A percentile compares a stretch with the other conserved stretches of the same genome.
Conservation (phyloP, 345 rosid species). For the Syzygium aromaticum region DNA sequence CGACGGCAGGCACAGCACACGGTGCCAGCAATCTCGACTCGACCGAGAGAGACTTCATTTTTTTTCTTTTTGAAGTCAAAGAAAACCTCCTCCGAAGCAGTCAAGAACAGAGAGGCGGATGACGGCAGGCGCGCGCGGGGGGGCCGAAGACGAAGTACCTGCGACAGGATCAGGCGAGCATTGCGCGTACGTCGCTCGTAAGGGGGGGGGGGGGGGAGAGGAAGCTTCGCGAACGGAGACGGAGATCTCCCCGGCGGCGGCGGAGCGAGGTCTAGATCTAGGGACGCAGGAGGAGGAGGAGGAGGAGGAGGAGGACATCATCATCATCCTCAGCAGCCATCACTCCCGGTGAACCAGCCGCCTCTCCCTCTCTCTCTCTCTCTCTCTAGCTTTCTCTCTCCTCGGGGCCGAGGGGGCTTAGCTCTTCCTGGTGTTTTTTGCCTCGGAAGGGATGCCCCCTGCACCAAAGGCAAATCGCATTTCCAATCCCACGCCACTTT, state of each 20-base stretch:
- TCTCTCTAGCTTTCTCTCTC: background rate
- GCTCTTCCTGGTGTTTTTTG: constrained; percentile 20
- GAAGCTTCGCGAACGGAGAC: background rate
- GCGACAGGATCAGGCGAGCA: constrained; percentile 4
- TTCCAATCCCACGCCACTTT: background rate
- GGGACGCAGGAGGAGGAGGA: background rate
- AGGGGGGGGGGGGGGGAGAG: background rate
- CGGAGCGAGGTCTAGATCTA: background rate
- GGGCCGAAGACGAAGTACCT: background rate
- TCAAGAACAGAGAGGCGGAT: background rate
- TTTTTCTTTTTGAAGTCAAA: background rate
- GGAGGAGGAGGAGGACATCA: background rate
- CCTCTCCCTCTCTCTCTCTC: background rate
- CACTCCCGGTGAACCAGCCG: background rate
- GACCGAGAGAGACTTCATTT: background rate
- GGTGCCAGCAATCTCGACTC: background rate
- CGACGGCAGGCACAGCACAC: background rate
- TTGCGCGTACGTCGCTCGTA: background rate
- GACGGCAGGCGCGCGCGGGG: background rate
- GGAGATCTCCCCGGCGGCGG: background rate
- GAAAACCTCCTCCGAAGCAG: background rate
- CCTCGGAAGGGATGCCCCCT: constrained; percentile 44
- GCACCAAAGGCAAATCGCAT: constrained; percentile 12
- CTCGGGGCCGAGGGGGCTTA: background rate
- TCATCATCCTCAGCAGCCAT: background rate